Base-by-base conservation (phyloP, 345 rosid genomes). In the Viola odorata region DNA sequence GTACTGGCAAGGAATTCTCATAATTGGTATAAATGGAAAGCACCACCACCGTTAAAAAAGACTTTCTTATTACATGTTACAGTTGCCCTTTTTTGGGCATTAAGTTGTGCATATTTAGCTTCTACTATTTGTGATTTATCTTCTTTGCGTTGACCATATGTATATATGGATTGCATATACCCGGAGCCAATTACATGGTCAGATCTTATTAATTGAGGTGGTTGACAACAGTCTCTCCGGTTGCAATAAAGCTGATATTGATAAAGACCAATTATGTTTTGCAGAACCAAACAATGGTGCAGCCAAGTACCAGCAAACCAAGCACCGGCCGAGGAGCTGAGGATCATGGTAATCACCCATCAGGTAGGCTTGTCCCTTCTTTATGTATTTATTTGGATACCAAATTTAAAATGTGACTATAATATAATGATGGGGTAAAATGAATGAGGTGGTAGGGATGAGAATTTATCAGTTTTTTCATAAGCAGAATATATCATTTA, bases 281-380 rank as follows among this genome's bases (percentile, higher is more conserved):
- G 15, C 81, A 84, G 91, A 85, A 73, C 64, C 88, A 78, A 75
- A 68, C 71, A 68, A 74, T 72, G 61, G 62, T 69, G 54, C 84
- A 69, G 64, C 77, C 96, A 51, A 74, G 80, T 76, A 64, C 75
- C 47, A 78, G 80, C 78, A 86, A 81, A 77, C 88, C 79, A 54
- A 67, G 85, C 53, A 68, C 76, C 64, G 72, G 78, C 70, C 77
- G 68, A 61, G 91, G 69, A 68, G 58, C 77, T 17, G 84, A 75
- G 58, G 73, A 77, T 69, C 75, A 53, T 17, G 82, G 74, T 63
- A 84, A 75, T 69, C 82, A 50, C 16, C 75, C 70, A 45, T 64
- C 80, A 64, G 85, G 92, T 86, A 66, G 8, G 73, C 53, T 56
- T 50, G 59, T 57, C 41, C 67, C 11, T 14, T 54, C 44, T 45